Conservation (phyloP, 2,329 filamentous ascomycete genomes). For the Ampelomyces quisqualis region DNA sequence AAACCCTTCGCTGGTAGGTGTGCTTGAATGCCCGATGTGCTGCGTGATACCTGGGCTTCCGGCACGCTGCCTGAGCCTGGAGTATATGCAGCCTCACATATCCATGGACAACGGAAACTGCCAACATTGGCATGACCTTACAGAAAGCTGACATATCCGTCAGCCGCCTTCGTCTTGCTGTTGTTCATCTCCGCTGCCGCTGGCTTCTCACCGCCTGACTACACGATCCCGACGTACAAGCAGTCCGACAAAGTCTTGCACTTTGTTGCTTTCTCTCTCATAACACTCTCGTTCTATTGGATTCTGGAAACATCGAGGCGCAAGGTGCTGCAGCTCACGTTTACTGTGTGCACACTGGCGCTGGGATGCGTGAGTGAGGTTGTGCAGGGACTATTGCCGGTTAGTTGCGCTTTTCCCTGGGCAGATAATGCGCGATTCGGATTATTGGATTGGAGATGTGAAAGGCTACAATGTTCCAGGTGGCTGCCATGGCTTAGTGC, state of each 20-base stretch:
- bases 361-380: constrained; percentile 75
- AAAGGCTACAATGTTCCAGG: no score
- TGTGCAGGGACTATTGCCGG: constrained; percentile 69
- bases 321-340: constrained; percentile 78
- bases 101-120: no score
- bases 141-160: no score
- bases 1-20: constrained; percentile 81
- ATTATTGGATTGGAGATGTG: background rate
- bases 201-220: constrained; percentile 63
- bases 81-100: no score
- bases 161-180: constrained; percentile 58
- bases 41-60: constrained; percentile 4
- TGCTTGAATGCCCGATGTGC: background rate
- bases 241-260: constrained; percentile 82
- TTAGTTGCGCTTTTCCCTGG: constrained; percentile 24
- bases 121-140: no score
- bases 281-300: constrained; percentile 93
- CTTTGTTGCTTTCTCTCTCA: constrained; percentile 81
- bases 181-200: constrained; percentile 66
- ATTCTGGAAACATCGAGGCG: constrained; percentile 87
- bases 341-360: constrained; percentile 73
- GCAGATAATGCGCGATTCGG: background rate
- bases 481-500: background rate
- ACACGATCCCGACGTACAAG: constrained; percentile 63
- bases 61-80: constrained; percentile 12